These are phyloP conservation scores for Lumnitzera littorea DNA, from an alignment of 345 rosid genomes.

Conservation along the genomic window DNA sequence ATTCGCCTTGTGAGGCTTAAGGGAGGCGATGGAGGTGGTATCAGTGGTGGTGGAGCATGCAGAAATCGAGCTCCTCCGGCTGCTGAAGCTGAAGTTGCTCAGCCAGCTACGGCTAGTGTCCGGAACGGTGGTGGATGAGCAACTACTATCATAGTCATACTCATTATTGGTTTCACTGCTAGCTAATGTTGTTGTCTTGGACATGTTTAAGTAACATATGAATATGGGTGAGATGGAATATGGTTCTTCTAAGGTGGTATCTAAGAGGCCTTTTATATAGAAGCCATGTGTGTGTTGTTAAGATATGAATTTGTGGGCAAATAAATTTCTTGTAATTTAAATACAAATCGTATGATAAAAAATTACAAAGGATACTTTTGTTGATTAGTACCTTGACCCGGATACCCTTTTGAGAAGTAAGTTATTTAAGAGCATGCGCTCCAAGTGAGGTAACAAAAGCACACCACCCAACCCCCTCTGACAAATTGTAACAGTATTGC, in stretches of 20 bases:
- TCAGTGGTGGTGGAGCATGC: conserved; percentile 28
- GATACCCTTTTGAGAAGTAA: neutral
- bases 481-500: conserved; percentile 2
- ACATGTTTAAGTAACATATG: conserved; percentile 1
- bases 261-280: neutral
- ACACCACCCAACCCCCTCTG: neutral
- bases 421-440: neutral
- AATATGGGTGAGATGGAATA: neutral
- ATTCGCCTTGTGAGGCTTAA: conserved; percentile 96
- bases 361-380: no score
- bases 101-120: conserved; percentile 83
- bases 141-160: conserved; percentile 16
- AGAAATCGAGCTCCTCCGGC: conserved; percentile 71
- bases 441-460: neutral
- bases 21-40: conserved; percentile 15
- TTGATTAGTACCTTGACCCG: neutral
- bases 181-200: conserved; percentile 4
- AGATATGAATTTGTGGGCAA: no score
- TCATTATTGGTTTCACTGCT: conserved; percentile 5
- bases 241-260: neutral
- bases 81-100: conserved; percentile 76
- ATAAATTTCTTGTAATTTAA: no score
- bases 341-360: no score
- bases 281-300: no score
- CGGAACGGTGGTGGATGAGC: conserved; percentile 39